phyloP scores from a whole-genome alignment of 23 red algal genomes.

The Gracilaria caudata region DNA sequence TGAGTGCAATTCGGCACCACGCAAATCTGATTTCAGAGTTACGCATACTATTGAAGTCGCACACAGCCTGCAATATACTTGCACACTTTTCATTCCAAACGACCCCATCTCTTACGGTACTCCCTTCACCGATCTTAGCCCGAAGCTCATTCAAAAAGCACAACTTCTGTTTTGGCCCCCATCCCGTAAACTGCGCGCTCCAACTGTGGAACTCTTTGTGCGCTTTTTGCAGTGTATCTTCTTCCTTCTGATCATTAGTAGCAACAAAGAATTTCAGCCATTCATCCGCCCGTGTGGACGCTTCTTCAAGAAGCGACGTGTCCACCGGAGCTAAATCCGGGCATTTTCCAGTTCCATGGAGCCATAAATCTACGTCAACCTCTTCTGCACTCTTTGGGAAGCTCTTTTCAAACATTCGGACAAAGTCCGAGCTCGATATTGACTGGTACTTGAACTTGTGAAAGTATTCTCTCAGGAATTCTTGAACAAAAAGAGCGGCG shows the following conservation, averaged over 20 bases:
- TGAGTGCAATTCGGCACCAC: slow-evolving; percentile 63
- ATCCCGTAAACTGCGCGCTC: slow-evolving; percentile 3
- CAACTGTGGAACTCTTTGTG: slow-evolving; percentile 1
- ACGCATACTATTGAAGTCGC: slow-evolving; percentile 24
- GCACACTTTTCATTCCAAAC: slow-evolving; percentile 45
- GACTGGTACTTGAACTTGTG: slow-evolving; percentile 59
- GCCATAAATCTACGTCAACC: slow-evolving; percentile 57
- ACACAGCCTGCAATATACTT: slow-evolving; percentile 4
- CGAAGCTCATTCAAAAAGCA: slow-evolving; percentile 41
- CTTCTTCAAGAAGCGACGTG: slow-evolving; percentile 60
- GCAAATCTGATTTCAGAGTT: slow-evolving; percentile 74
- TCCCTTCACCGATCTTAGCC: slow-evolving; percentile 21
- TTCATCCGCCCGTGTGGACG: slow-evolving; percentile 5
- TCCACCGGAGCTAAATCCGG: slow-evolving; percentile 63
- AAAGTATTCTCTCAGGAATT: slow-evolving; percentile 60
- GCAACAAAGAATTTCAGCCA: slow-evolving; percentile 42
- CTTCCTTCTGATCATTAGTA: slow-evolving; percentile 21
- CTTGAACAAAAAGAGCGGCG: background rate
- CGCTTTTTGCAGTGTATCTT: background rate
- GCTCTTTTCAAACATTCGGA: slow-evolving; percentile 41
- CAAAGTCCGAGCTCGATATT: slow-evolving; percentile 43
- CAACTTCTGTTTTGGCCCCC: slow-evolving; percentile 49
- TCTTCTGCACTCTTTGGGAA: slow-evolving; percentile 39
- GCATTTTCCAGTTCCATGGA: slow-evolving; percentile 59
- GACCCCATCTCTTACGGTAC: background rate